Base-by-base conservation (phyloP, 345 rosid species). In the Viola odorata region DNA sequence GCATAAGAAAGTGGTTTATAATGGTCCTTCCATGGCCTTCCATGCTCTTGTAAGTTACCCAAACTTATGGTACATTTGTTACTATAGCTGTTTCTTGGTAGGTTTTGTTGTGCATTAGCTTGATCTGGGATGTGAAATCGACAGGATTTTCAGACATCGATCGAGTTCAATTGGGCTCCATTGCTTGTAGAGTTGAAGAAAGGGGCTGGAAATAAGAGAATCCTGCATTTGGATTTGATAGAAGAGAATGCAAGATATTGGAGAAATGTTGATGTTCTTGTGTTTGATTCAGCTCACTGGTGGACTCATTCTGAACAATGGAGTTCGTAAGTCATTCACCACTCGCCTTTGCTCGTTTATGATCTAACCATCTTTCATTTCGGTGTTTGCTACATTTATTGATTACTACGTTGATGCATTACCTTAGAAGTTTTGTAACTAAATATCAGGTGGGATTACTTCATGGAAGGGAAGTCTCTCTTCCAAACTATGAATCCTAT, bases 261-360 rank as follows among this genome's bases (percentile, higher is more conserved):
- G 96, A 80, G 95, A 58, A 82, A 85, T 54, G 91, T 77, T 9
- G 91, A 94, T 69, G 53, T 90, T 62, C 91, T 94, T 60, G 96
- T 90, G 54, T 94, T 94, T 45, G 97, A 94, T 62, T 87, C 96
- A 0, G 99, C 97, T 73, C 99, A 94, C 48, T 94, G 99, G 99
- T 90, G 97, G 97, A 87, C 95, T 73, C 99, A 88, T 65, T 84
- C 90, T n/a, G 87, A 85, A 15, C 64, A 84, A 72, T 73, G 68
- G 72, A 84, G 81, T 50, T 84, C 89, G 89, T 84, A 79, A 82
- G 92, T 60, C 9, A 3, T 2, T 6, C 32, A 23, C 23, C 13
- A 38, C 23, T 16, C 5, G n/a, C 12, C 45, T 11, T 42, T 6
- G 1, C 11, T 42, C 45, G 11, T 42, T 11, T 42, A 42, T 42